phyloP scores from a whole-genome alignment of 2,329 filamentous ascomycete genomes.

The Decorospora gaudefroyi region DNA sequence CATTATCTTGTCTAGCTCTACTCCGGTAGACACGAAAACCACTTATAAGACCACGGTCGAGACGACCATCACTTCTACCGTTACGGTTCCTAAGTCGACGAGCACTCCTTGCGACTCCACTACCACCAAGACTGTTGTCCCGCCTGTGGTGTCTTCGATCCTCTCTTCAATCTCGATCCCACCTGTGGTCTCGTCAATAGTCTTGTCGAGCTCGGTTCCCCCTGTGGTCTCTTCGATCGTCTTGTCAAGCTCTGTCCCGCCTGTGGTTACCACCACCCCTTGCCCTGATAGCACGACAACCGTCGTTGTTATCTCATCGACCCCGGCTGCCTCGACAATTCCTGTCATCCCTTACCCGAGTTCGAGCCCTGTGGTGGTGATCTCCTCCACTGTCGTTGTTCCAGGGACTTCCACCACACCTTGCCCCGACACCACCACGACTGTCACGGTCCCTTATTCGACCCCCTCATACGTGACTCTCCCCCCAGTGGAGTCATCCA shows the following conservation, averaged over 20 bases:
- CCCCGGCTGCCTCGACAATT: constrained; percentile 3
- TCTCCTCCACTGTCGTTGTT: background rate
- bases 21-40: too few species aligned
- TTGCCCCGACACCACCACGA: background rate
- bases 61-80: too few species aligned
- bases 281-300: too few species aligned
- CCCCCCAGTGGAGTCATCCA: too few species aligned
- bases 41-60: too few species aligned
- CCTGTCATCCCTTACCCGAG: constrained; percentile 3
- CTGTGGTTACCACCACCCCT: constrained; percentile 1
- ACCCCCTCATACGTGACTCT: too few species aligned
- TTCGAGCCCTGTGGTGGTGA: constrained; percentile 3
- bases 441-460: background rate
- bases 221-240: background rate
- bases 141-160: background rate
- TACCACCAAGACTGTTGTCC: background rate
- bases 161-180: too few species aligned
- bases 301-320: too few species aligned
- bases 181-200: too few species aligned
- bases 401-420: background rate
- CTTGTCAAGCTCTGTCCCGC: too few species aligned
- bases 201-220: too few species aligned
- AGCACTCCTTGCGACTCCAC: constrained; percentile 9
- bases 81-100: background rate
- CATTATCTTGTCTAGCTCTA: too few species aligned